phyloP scores from a whole-genome alignment of 768 basidiomycete species.

The Pilatotrama ljubarskyi region DNA sequence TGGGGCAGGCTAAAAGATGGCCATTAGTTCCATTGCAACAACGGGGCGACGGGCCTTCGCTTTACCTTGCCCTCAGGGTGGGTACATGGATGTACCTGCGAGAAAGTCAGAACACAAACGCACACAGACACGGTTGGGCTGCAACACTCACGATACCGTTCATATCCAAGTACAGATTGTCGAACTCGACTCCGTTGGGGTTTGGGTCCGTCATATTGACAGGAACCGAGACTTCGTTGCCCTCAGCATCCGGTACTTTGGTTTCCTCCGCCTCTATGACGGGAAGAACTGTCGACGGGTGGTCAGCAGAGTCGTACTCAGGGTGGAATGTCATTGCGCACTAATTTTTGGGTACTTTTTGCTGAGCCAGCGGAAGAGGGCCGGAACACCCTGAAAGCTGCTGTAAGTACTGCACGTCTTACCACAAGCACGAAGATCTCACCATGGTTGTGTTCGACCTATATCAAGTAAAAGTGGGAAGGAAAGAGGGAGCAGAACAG shows the following conservation, averaged over 20 bases:
- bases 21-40: neutral
- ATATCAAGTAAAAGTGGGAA: neutral
- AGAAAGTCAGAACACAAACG: neutral
- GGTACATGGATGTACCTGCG: conserved; percentile 95
- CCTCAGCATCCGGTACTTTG: conserved; percentile 65
- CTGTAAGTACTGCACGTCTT: neutral
- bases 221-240: conserved; percentile 67
- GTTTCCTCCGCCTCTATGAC: conserved; percentile 86
- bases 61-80: conserved; percentile 93
- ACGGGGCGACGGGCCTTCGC: conserved; percentile 16
- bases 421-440: neutral
- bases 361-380: conserved; percentile 97
- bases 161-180: conserved; percentile 98
- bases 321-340: conserved; percentile 37
- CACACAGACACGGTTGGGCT: neutral
- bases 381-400: conserved; percentile 83
- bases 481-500: neutral
- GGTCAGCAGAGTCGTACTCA: neutral
- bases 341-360: conserved; percentile 99
- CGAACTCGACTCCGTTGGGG: conserved; percentile 95
- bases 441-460: conserved; percentile 15
- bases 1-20: conserved; percentile 71
- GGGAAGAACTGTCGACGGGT: conserved; percentile 52
- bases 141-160: conserved; percentile 83
- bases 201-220: conserved; percentile 79